Evolutionary conservation across 306 rosid species (phyloP), one percentile per base, ranked within the genome.

Genomic region (Vicia villosa): DNA sequence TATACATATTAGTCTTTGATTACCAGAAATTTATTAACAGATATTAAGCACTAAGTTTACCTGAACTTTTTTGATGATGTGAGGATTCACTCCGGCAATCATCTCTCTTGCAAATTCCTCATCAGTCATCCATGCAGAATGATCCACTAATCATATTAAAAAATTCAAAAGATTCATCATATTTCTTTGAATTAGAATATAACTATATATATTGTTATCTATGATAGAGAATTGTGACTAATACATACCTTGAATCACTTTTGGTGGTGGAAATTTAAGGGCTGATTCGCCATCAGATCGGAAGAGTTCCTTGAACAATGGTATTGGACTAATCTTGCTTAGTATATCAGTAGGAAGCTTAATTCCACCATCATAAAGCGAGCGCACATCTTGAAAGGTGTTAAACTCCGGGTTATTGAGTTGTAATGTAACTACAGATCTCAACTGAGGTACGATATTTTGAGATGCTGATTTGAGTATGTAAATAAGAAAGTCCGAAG

Each of bases 51-150:
- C 15, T 10, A 59, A 19, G 6, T 38, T 63, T 63, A 63, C 68
- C 68, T 58, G 7, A 63, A 84, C 74, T 63, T 6, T 40, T 66
- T 32, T 43, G 72, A 89, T 87, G 61, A 69, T 34, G 49, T 76
- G 79, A n/a, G 96, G 96, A 77, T 89, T 83, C 34, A 87, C 86
- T 19, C 96, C 96, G 8, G 91, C 92, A 74, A 85, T 74, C 87
- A 82, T 87, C 75, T 89, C 93, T 72, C 96, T 78, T 3, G 87
- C 89, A 72, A 89, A 89, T 72, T 89, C 93, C 74, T 83, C 93
- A 74, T 89, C 96, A 14, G 87, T 87, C 83, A 84, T 85, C 96
- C 96, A 89, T 32, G 82, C 96, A 46, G 81, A 66, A 17, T 59
- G 67, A 36, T 83, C 72, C 71, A 79, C 96, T 89, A 72, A 4